phyloP scores from a whole-genome alignment of 352 stramenopile species.

The Phytophthora europaea region DNA sequence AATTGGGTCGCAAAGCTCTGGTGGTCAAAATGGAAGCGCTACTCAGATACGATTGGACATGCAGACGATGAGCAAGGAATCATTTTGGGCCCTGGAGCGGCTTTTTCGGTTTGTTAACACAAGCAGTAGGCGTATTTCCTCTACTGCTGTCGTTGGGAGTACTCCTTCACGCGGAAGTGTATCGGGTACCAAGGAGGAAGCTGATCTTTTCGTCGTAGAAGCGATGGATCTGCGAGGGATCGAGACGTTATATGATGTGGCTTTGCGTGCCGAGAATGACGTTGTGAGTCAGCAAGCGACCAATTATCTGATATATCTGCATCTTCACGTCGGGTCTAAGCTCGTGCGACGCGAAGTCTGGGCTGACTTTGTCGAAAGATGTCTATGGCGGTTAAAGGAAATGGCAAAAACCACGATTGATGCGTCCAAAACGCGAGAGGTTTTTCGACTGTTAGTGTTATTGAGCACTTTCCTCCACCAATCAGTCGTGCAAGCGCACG shows the following conservation, averaged over 20 bases:
- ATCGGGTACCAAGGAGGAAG: slow-evolving; percentile 23
- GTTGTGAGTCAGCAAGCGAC: slow-evolving; percentile 60
- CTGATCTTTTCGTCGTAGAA: slow-evolving; percentile 61
- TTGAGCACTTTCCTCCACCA: slow-evolving; percentile 86
- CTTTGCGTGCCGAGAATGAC: slow-evolving; percentile 49
- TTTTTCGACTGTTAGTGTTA: slow-evolving; percentile 66
- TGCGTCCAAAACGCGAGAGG: slow-evolving; percentile 38
- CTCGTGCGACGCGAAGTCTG: slow-evolving; percentile 77
- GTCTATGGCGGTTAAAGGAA: slow-evolving; percentile 56
- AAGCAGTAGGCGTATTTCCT: slow-evolving; percentile 50
- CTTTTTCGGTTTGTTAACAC: slow-evolving; percentile 78
- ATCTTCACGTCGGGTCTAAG: slow-evolving; percentile 76
- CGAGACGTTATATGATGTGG: slow-evolving; percentile 67
- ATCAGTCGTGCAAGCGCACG: slow-evolving; percentile 52
- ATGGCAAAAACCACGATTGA: slow-evolving; percentile 37
- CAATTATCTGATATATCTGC: slow-evolving; percentile 80
- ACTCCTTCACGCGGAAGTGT: slow-evolving; percentile 21
- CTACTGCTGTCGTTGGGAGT: slow-evolving; percentile 36
- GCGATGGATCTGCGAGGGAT: slow-evolving; percentile 70
- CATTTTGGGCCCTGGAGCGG: slow-evolving; percentile 66
- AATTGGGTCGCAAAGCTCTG: slow-evolving; percentile 34
- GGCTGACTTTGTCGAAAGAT: slow-evolving; percentile 67
- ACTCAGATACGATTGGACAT: slow-evolving; percentile 58
- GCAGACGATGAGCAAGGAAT: slow-evolving; percentile 57
- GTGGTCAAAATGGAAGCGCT: slow-evolving; percentile 14